Evolutionary conservation across 2,329 filamentous ascomycete species (phyloP), one percentile per base, ranked within the genome.

Genomic region (Paracoccidioides brasiliensis): DNA sequence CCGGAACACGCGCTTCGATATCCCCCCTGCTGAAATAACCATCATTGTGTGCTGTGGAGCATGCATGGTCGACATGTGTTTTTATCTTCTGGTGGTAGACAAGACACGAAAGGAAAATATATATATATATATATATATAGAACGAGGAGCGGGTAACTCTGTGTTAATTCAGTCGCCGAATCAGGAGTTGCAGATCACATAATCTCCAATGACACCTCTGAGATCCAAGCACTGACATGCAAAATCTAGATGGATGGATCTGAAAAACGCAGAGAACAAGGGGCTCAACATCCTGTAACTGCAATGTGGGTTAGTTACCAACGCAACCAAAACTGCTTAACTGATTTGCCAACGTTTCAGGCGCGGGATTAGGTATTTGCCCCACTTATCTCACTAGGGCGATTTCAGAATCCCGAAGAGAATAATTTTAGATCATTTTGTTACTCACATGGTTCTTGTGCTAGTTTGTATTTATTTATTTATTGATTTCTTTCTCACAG

Each of bases 71-170:
- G 76, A 81, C 56, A 63, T 85, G 56, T 59, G 75, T 0, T 85
- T 85, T 85, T 62, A 82, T 86, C 55, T 82, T 80, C 67, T 76
- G 74, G 64, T 85, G 80, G 74, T 86, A 79, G 67, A 22, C 75
- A 83, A 70, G 87, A 87, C 60, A 69, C 66, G 67, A 86, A 86
- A 70, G 79, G 74, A 0, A 63, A 63, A 22, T 22, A n/a, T n/a
- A n/a, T n/a, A n/a, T n/a, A n/a, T n/a, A n/a, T n/a, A n/a, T n/a
- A n/a, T n/a, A n/a, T n/a, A n/a, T n/a, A n/a, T n/a, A 6, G 63
- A 80, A 14, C 68, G 80, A 44, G 75, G 75, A 1, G 69, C 72
- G 52, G 77, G 80, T 0, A 78, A 73, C 1, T 86, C 1, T 86
- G 86, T 64, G 72, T 74, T 30, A 82, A 22, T 2, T 22, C 1